A percentile compares a stretch with the other conserved stretches of the same genome.
phyloP scores from a whole-genome alignment of 441 rosid species.

The Capsella rubella region DNA sequence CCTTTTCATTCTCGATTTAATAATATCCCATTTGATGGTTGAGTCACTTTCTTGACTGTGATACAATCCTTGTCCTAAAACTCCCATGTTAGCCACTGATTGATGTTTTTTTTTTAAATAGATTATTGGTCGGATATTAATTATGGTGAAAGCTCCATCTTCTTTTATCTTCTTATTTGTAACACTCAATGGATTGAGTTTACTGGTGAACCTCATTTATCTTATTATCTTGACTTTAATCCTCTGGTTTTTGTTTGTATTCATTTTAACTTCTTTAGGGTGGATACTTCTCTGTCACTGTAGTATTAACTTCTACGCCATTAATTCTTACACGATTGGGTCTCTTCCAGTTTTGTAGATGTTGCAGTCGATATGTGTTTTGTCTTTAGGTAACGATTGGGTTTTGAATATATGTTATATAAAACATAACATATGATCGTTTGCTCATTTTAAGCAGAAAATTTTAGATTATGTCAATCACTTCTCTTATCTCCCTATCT shows the following conservation, averaged over 20 bases:
- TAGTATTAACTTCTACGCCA: slow-evolving; percentile 7
- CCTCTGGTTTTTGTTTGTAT: slow-evolving; percentile 24
- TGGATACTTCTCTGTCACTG: background rate
- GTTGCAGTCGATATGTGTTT: background rate
- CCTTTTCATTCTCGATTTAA: slow-evolving; percentile 10
- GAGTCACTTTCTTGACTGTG: slow-evolving; percentile 41
- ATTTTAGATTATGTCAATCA: background rate
- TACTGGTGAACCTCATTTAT: slow-evolving; percentile 28
- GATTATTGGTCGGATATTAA: slow-evolving; percentile 30
- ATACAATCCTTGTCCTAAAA: slow-evolving; percentile 38
- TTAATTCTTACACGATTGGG: background rate
- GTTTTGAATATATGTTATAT: too few relatives aligned
- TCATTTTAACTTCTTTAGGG: background rate
- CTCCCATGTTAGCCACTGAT: slow-evolving; percentile 35
- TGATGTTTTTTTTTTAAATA: background rate
- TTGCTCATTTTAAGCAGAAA: too few relatives aligned
- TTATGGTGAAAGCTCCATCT: slow-evolving; percentile 17
- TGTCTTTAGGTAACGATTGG: too few relatives aligned
- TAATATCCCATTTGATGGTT: slow-evolving; percentile 17
- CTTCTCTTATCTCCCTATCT: background rate
- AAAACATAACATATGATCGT: too few relatives aligned
- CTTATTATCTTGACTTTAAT: background rate
- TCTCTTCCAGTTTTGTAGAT: slow-evolving; percentile 11
- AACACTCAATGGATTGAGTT: slow-evolving; percentile 13
- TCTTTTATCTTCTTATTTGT: background rate